Percentiles rank a stretch among this genome's conserved stretches.
These are phyloP conservation scores for Tuber indicum DNA, from an alignment of 495 filamentous ascomycete genomes.

Conservation along the genomic window DNA sequence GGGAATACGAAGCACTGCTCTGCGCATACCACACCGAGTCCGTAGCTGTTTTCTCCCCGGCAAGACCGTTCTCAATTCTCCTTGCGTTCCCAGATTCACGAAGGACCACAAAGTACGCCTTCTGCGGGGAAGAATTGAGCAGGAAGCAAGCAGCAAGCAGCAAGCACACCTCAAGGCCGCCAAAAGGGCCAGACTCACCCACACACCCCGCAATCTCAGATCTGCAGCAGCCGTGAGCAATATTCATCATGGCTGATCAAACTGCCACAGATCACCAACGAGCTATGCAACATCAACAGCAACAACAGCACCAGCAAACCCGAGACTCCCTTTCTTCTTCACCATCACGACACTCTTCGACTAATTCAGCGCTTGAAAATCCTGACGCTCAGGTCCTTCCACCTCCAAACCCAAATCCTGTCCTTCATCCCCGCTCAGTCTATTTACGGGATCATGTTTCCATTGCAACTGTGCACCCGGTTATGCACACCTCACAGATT, in stretches of 20 bases:
- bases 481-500: constrained; percentile 65
- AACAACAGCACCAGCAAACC: constrained; percentile 34
- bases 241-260: constrained; percentile 38
- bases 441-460: constrained; percentile 85
- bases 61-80: constrained; percentile 38
- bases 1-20: not conserved
- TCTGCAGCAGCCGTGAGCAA: constrained; percentile 37
- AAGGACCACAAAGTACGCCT: constrained; percentile 39
- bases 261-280: constrained; percentile 16
- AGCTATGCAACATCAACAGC: constrained; percentile 15
- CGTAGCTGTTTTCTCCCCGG: constrained; percentile 8
- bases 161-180: not conserved
- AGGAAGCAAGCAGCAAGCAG: constrained; percentile 2
- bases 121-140: constrained; percentile 15
- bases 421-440: constrained; percentile 68
- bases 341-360: constrained; percentile 39
- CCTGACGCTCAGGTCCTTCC: constrained; percentile 24
- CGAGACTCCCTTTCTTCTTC: constrained; percentile 32
- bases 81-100: constrained; percentile 38
- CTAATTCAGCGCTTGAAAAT: constrained; percentile 33
- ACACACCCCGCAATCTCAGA: constrained; percentile 24
- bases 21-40: not conserved
- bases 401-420: constrained; percentile 30
- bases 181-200: not conserved
- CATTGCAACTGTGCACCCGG: constrained; percentile 82